phyloP scores from a whole-genome alignment of 768 basidiomycete species.

The Mycena metata region DNA sequence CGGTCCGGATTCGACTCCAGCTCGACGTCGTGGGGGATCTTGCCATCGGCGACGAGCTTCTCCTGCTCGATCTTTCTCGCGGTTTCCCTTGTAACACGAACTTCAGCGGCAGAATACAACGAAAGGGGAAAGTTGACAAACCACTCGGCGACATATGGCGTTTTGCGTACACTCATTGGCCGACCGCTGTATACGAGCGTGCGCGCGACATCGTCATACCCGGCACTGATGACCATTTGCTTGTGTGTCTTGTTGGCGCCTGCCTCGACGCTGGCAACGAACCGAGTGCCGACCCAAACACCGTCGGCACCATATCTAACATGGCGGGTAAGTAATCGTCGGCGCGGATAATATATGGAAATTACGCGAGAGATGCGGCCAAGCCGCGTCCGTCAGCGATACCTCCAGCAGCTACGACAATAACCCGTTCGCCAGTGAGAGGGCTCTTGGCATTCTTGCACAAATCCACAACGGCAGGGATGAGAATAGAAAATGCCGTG shows the following conservation, averaged over 20 bases:
- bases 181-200: conserved; percentile 85
- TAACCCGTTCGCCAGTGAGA: conserved; percentile 79
- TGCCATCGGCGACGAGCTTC: conserved; percentile 70
- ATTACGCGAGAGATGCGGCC: conserved; percentile 78
- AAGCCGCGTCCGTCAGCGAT: conserved; percentile 87
- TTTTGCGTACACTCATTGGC: conserved; percentile 86
- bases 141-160: conserved; percentile 84
- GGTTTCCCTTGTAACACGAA: conserved; percentile 64
- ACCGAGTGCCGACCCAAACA: conserved; percentile 92
- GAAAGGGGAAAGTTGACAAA: conserved; percentile 42
- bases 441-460: conserved; percentile 79
- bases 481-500: conserved; percentile 83
- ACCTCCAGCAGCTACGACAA: conserved; percentile 89
- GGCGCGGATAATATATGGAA: background rate
- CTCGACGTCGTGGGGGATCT: conserved; percentile 83
- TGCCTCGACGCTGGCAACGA: conserved; percentile 86
- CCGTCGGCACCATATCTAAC: conserved; percentile 83
- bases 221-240: conserved; percentile 73
- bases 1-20: conserved; percentile 77
- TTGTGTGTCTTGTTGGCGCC: conserved; percentile 84
- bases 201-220: conserved; percentile 80
- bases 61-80: conserved; percentile 71
- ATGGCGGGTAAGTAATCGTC: background rate
- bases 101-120: background rate
- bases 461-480: conserved; percentile 86